Conservation (phyloP, 345 rosid genomes). For the Aegle marmelos region DNA sequence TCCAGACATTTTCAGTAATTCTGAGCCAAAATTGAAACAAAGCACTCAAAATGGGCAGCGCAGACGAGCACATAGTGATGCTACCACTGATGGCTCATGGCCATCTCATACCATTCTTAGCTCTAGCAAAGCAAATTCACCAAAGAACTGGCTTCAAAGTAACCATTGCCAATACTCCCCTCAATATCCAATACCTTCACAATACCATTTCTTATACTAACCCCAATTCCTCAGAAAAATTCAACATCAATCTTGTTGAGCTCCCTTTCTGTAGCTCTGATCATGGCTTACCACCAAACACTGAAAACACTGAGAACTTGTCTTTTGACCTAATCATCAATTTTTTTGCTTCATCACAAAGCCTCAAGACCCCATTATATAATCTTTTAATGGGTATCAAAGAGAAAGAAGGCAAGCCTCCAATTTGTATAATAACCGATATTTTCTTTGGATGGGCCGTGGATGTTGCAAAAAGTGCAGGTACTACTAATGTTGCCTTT, state of each 20-base stretch:
- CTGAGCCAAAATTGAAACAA: background rate
- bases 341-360: slow-evolving; percentile 17
- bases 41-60: background rate
- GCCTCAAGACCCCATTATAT: slow-evolving; percentile 28
- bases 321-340: slow-evolving; percentile 20
- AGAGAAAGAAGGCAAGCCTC: slow-evolving; percentile 28
- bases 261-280: slow-evolving; percentile 36
- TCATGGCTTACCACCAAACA: slow-evolving; percentile 42
- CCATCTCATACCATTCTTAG: slow-evolving; percentile 54
- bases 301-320: slow-evolving; percentile 43
- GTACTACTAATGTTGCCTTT: slow-evolving; percentile 30
- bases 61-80: slow-evolving; percentile 34
- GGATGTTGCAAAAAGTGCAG: slow-evolving; percentile 32
- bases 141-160: slow-evolving; percentile 28
- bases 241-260: slow-evolving; percentile 26
- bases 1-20: too few species aligned
- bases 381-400: slow-evolving; percentile 21
- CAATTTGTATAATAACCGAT: slow-evolving; percentile 43
- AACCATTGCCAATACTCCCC: slow-evolving; percentile 45
- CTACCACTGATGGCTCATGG: slow-evolving; percentile 54
- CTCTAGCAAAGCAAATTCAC: slow-evolving; percentile 34
- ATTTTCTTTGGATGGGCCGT: slow-evolving; percentile 41
- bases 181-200: slow-evolving; percentile 33
- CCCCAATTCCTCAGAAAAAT: background rate
- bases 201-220: slow-evolving; percentile 6